Evolutionary conservation across 208 protist species (phyloP), one percentile per base, ranked within the genome.

Genomic region (Wallacemonas sp.): DNA sequence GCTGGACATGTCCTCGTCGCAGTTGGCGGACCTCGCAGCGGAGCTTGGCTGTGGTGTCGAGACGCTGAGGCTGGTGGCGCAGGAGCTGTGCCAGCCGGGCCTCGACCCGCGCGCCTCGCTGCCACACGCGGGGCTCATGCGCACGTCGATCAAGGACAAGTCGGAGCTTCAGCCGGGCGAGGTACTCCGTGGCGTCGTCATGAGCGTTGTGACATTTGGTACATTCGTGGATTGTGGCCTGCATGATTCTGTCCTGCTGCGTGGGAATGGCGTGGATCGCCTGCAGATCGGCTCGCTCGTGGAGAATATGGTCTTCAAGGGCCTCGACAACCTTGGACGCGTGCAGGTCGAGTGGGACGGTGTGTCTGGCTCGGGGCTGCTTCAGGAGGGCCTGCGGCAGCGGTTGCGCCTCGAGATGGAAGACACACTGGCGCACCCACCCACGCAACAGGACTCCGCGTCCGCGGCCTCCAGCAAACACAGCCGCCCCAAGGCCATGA

Each of bases 171-270:
- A 74, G 48, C 26, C 48, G 3, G 90, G 90, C 24, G 72, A 90
- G 14, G 54, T 66, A 9, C 67, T 95, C 26, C 67, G 57, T 17
- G 90, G 90, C 23, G 71, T 92, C 3, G 83, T 95, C 32, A 68
- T 77, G 48, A 87, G 73, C 65, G 83, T 95, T 9, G 92, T 85
- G 11, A 83, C 87, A 41, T 95, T 95, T 65, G 90, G 90, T 16
- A 87, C 76, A 1, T 95, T 95, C 72, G 85, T 95, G 5, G 87
- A 95, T 74, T 87, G 78, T 48, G 90, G 90, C 19, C 62, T 95
- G 65, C 87, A 92, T 72, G 75, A 93, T 38, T 61, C 74, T 5
- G 78, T 91, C 14, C 76, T 95, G 19, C 73, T 95, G 65, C 83
- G 77, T 39, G 80, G 69, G 5, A 38, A 65, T 19, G 71, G 65